Evolutionary conservation across 345 rosid species (phyloP).

Genomic region (Arabidopsis thaliana): DNA sequence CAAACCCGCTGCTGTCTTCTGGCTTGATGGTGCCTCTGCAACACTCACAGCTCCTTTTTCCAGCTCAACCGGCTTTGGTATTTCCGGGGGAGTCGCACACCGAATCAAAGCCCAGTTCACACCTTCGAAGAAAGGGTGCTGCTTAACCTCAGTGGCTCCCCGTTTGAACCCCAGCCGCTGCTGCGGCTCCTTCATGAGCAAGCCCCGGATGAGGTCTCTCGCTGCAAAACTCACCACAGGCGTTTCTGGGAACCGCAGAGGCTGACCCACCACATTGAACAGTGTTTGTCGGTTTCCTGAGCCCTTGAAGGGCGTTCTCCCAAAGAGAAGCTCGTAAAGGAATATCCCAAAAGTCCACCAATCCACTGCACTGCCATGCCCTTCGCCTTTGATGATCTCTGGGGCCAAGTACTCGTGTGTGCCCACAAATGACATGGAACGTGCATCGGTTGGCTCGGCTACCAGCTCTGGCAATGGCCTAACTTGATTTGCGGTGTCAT

Average conservation of each 20-base stretch:
- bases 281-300: conserved; percentile 85
- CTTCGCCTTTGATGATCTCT: conserved; percentile 92
- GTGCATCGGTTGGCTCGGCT: conserved; percentile 91
- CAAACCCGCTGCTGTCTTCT: conserved; percentile 50
- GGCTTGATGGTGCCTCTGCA: conserved; percentile 55
- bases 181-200: conserved; percentile 88
- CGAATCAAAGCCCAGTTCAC: conserved; percentile 94
- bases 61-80: conserved; percentile 79
- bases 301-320: conserved; percentile 93
- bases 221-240: conserved; percentile 84
- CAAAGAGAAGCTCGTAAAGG: conserved; percentile 80
- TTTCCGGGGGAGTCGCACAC: conserved; percentile 86
- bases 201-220: conserved; percentile 77
- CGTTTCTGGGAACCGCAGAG: conserved; percentile 83
- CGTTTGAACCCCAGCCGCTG: conserved; percentile 82
- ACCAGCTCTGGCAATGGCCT: conserved; percentile 87
- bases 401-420: conserved; percentile 93
- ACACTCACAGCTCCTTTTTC: conserved; percentile 55
- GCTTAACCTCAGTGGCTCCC: conserved; percentile 94
- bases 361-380: conserved; percentile 96
- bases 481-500: conserved; percentile 74
- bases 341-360: conserved; percentile 98
- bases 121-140: conserved; percentile 91
- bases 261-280: conserved; percentile 92
- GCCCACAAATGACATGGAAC: conserved; percentile 96